Conservation (phyloP, 768 basidiomycete species). For the Strobilomyces echinocephalus region DNA sequence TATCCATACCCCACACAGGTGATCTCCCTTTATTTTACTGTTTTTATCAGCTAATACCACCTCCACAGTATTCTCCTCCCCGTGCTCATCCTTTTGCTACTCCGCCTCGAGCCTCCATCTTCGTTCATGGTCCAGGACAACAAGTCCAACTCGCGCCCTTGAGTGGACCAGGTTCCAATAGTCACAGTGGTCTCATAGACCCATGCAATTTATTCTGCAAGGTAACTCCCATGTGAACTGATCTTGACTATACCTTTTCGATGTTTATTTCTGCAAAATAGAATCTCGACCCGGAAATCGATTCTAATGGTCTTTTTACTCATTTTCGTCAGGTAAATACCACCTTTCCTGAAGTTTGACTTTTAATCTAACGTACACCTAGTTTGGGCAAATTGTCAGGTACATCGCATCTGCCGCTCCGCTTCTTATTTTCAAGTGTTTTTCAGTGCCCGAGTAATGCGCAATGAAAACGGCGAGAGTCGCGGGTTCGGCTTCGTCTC, state of each 20-base stretch:
- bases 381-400: slow-evolving; percentile 92
- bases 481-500: slow-evolving; percentile 92
- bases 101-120: slow-evolving; percentile 39
- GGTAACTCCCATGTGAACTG: slow-evolving; percentile 34
- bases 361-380: slow-evolving; percentile 16
- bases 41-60: slow-evolving; percentile 1
- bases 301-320: slow-evolving; percentile 78
- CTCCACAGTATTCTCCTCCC: slow-evolving; percentile 61
- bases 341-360: slow-evolving; percentile 1
- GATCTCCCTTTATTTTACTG: slow-evolving; percentile 12
- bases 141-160: slow-evolving; percentile 81
- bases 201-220: slow-evolving; percentile 91
- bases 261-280: slow-evolving; percentile 27
- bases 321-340: slow-evolving; percentile 68
- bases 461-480: slow-evolving; percentile 74
- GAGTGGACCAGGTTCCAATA: slow-evolving; percentile 69
- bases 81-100: slow-evolving; percentile 48
- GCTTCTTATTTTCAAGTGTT: not conserved
- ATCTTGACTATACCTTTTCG: slow-evolving; percentile 1
- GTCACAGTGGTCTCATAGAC: slow-evolving; percentile 84
- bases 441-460: slow-evolving; percentile 86
- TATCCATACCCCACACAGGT: slow-evolving; percentile 65
- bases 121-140: slow-evolving; percentile 85
- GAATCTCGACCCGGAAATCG: slow-evolving; percentile 83
- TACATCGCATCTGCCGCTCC: slow-evolving; percentile 28